Evolutionary conservation across 2,329 filamentous ascomycete species (phyloP).

Genomic region (Trichophyton verrucosum): DNA sequence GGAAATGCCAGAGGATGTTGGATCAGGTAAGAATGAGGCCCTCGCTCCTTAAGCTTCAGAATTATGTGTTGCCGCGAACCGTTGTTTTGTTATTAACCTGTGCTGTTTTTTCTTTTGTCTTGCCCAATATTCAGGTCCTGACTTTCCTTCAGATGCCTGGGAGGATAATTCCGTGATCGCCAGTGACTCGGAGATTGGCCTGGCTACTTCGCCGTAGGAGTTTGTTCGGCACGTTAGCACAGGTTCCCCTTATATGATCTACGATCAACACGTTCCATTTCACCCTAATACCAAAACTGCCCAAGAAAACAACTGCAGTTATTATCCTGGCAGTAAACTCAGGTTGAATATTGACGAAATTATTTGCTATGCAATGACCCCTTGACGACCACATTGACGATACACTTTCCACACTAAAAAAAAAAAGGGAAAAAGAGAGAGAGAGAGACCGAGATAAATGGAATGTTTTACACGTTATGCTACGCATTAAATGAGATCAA

Average conservation of each 20-base stretch:
- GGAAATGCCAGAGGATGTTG: slow-evolving; percentile 28
- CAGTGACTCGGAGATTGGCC: slow-evolving; percentile 31
- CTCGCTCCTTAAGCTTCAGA: neutral
- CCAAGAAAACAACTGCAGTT: neutral
- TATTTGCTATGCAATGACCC: neutral
- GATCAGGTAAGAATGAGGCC: slow-evolving; percentile 24
- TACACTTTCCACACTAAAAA: neutral
- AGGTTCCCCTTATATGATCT: neutral
- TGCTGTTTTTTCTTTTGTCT: slow-evolving; percentile 15
- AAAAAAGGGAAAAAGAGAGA: neutral
- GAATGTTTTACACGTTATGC: neutral
- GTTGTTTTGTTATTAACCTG: slow-evolving; percentile 10
- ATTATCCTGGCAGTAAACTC: neutral
- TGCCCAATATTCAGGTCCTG: slow-evolving; percentile 23
- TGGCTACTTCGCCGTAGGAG: slow-evolving; percentile 23
- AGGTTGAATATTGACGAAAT: neutral
- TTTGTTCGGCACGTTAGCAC: neutral
- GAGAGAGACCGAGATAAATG: neutral
- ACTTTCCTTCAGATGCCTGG: slow-evolving; percentile 32
- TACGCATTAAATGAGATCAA: neutral
- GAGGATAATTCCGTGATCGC: slow-evolving; percentile 30
- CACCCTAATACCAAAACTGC: neutral
- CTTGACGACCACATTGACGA: neutral
- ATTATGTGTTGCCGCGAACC: slow-evolving; percentile 9
- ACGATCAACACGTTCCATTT: neutral